Conservation (phyloP, 176 grass and related monocot genomes). For the Thalia dealbata region DNA sequence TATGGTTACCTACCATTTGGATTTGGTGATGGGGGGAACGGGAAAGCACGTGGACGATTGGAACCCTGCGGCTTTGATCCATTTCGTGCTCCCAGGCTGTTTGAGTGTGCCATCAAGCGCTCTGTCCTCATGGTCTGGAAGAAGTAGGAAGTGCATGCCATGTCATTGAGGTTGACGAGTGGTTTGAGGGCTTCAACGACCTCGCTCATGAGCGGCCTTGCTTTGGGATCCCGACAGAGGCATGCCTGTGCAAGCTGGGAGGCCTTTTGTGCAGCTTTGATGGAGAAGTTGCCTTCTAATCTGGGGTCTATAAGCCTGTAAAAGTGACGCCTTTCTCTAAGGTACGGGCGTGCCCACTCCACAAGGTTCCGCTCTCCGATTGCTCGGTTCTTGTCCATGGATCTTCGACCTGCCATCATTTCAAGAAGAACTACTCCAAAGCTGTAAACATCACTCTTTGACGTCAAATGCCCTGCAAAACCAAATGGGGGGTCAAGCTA, state of each 20-base stretch:
- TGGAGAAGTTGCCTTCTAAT: conserved; percentile 73
- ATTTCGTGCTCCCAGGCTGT: not conserved
- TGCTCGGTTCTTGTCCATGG: conserved; percentile 84
- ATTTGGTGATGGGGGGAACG: not conserved
- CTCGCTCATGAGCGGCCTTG: conserved; percentile 64
- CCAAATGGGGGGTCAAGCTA: not conserved
- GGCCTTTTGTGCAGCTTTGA: conserved; percentile 68
- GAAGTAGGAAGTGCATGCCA: conserved; percentile 42
- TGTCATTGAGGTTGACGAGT: conserved; percentile 59
- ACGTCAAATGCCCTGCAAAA: conserved; percentile 72
- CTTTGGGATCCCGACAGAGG: conserved; percentile 62
- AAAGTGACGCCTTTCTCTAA: conserved; percentile 61
- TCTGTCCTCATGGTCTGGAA: not conserved
- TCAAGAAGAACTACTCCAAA: conserved; percentile 87
- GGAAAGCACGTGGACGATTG: not conserved
- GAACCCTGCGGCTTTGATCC: not conserved
- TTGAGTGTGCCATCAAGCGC: not conserved
- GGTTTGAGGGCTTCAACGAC: conserved; percentile 58
- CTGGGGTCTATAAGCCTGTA: conserved; percentile 88
- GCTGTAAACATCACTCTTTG: conserved; percentile 84
- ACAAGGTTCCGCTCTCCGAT: conserved; percentile 74
- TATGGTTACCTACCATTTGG: not conserved
- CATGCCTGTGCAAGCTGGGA: conserved; percentile 69
- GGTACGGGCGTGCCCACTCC: conserved; percentile 59
- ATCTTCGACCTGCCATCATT: conserved; percentile 70